Evolutionary conservation across 495 filamentous ascomycete genomes (phyloP).

Genomic region (Extremus antarcticus): DNA sequence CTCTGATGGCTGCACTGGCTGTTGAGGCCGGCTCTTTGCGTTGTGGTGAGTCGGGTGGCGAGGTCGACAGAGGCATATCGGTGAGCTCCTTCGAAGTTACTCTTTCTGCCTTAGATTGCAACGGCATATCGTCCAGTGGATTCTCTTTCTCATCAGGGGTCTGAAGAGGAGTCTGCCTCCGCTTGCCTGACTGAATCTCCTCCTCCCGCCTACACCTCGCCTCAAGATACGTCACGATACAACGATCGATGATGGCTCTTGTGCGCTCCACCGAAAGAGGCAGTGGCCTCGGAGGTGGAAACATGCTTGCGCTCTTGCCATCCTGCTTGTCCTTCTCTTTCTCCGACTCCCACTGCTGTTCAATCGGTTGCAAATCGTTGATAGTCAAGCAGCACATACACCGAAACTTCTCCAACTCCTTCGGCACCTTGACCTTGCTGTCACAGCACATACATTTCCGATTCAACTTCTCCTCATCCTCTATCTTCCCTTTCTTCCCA

Average conservation of each 20-base stretch:
- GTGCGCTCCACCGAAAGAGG: constrained; percentile 33
- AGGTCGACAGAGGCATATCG: constrained; percentile 10
- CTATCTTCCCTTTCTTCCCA: constrained; percentile 13
- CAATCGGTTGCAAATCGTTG: constrained; percentile 60
- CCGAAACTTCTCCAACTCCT: constrained; percentile 59
- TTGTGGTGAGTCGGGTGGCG: constrained; percentile 9
- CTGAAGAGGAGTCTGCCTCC: not conserved
- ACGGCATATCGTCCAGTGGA: not conserved
- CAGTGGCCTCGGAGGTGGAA: constrained; percentile 2
- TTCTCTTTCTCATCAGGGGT: not conserved
- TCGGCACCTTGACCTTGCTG: constrained; percentile 74
- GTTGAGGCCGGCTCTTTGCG: not conserved
- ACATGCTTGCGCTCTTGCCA: constrained; percentile 11
- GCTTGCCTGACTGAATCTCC: not conserved
- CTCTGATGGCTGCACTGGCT: constrained; percentile 15
- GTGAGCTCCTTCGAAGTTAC: constrained; percentile 1
- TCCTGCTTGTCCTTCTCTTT: constrained; percentile 21
- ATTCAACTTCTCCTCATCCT: constrained; percentile 35
- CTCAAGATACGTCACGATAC: constrained; percentile 43
- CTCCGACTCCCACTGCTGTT: constrained; percentile 22
- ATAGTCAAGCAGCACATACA: constrained; percentile 81
- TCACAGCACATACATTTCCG: constrained; percentile 45
- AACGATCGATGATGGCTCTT: constrained; percentile 41
- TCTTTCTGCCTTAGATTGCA: not conserved
- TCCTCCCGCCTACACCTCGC: constrained; percentile 26